These are phyloP conservation scores for Mediolabrus comicus DNA, from an alignment of 108 stramenopile species.

Conservation along the genomic window DNA sequence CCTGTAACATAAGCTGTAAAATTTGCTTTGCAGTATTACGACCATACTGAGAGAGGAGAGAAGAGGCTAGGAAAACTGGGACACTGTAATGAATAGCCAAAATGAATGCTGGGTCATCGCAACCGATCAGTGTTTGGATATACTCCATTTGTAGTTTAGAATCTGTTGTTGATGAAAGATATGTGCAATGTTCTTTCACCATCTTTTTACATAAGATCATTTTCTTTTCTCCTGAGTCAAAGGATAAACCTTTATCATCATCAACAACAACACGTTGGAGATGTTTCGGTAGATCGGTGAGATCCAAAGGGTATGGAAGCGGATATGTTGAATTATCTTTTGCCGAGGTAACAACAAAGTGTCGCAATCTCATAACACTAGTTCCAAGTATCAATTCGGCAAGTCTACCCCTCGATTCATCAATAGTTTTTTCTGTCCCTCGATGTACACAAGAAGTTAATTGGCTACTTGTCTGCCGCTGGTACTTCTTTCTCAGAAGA, in stretches of 20 bases:
- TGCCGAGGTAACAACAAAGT: conserved; percentile 25
- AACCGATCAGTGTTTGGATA: neutral
- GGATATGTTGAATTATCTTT: conserved; percentile 3
- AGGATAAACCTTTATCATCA: too few species aligned
- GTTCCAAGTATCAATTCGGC: conserved; percentile 39
- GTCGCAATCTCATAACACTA: conserved; percentile 46
- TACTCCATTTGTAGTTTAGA: neutral
- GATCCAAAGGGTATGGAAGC: conserved; percentile 33
- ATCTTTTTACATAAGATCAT: neutral
- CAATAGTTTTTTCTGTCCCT: neutral
- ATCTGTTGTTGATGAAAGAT: neutral
- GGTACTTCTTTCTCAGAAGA: conserved; percentile 27
- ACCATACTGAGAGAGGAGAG: conserved; percentile 35
- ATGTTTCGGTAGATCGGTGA: conserved; percentile 4
- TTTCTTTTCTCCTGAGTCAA: neutral
- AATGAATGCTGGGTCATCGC: conserved; percentile 5
- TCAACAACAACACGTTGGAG: too few species aligned
- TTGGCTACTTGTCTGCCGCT: neutral
- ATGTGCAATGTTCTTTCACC: neutral
- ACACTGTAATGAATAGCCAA: conserved; percentile 34
- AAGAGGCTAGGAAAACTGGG: conserved; percentile 23
- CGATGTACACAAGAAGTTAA: neutral
- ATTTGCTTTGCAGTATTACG: conserved; percentile 18
- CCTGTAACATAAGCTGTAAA: conserved; percentile 16
- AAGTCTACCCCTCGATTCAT: conserved; percentile 12